Conservation (phyloP, 2,329 filamentous ascomycete genomes). For the Aspergillus sp. region DNA sequence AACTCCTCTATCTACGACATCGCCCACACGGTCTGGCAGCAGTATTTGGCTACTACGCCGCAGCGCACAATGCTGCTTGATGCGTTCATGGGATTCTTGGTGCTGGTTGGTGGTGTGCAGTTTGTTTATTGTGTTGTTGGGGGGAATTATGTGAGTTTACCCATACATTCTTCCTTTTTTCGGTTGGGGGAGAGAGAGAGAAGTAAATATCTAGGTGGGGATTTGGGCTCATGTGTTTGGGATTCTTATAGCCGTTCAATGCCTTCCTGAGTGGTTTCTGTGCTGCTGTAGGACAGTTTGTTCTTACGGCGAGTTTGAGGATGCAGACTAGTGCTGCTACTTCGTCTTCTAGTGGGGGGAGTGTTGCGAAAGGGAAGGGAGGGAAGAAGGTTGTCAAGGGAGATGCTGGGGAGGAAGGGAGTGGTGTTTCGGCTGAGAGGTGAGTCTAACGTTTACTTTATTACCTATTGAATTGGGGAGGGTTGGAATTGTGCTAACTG, state of each 20-base stretch:
- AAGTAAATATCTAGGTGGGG: too few species aligned
- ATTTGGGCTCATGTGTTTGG: neutral
- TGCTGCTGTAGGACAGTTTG: slow-evolving; percentile 94
- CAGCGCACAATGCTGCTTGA: slow-evolving; percentile 93
- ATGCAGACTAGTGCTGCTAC: slow-evolving; percentile 75
- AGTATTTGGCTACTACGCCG: slow-evolving; percentile 78
- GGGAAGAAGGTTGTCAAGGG: slow-evolving; percentile 22
- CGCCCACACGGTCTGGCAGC: slow-evolving; percentile 68
- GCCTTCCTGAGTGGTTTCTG: slow-evolving; percentile 95
- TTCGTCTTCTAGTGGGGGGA: slow-evolving; percentile 49
- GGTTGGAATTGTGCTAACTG: neutral
- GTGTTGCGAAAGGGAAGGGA: slow-evolving; percentile 28
- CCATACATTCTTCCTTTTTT: too few species aligned
- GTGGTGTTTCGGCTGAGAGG: slow-evolving; percentile 45
- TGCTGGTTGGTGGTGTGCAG: slow-evolving; percentile 82
- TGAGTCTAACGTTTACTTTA: slow-evolving; percentile 17
- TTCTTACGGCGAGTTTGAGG: slow-evolving; percentile 83
- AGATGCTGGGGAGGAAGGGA: slow-evolving; percentile 1
- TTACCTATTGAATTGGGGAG: neutral
- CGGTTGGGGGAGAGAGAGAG: neutral
- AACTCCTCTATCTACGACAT: slow-evolving; percentile 57
- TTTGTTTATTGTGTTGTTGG: slow-evolving; percentile 89
- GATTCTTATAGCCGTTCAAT: slow-evolving; percentile 78
- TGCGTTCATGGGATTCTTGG: slow-evolving; percentile 83
- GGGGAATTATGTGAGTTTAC: slow-evolving; percentile 82